A percentile compares a stretch with the other conserved stretches of the same genome.
These are phyloP conservation scores for Oxyria digyna DNA, from an alignment of 148 eudicot genomes.

Conservation along the genomic window DNA sequence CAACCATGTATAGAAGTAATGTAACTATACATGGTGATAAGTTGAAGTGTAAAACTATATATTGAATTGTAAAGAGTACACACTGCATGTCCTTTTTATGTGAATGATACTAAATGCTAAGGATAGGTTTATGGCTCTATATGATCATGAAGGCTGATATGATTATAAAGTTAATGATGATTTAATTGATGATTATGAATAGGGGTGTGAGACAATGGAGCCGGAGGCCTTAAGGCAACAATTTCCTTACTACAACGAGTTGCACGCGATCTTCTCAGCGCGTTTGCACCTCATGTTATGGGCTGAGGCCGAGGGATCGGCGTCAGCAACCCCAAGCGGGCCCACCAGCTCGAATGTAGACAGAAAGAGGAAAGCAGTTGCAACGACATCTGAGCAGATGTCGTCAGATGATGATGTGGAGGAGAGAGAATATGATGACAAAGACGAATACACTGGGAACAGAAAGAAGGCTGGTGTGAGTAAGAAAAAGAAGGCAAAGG, in stretches of 20 bases:
- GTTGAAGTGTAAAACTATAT: too few species aligned
- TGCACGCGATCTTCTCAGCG: constrained; percentile 61
- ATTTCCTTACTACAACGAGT: constrained; percentile 74
- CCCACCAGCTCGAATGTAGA: constrained; percentile 6
- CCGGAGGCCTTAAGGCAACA: constrained; percentile 68
- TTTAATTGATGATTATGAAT: not conserved
- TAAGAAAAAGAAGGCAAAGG: not conserved
- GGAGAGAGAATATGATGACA: constrained; percentile 16
- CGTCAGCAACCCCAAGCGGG: constrained; percentile 8
- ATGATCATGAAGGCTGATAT: too few species aligned
- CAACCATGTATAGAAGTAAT: too few species aligned
- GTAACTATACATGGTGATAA: too few species aligned
- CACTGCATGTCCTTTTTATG: too few species aligned
- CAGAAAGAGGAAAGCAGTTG: constrained; percentile 20
- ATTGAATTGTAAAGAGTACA: too few species aligned
- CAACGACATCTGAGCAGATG: not conserved
- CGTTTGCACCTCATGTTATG: constrained; percentile 83
- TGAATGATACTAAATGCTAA: not conserved
- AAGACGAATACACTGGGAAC: not conserved
- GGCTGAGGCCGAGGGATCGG: constrained; percentile 65
- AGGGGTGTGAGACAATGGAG: constrained; percentile 76
- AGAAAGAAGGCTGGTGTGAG: constrained; percentile 14
- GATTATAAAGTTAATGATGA: not conserved
- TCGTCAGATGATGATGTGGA: constrained; percentile 56
- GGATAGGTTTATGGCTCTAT: too few species aligned